A percentile compares a stretch with the other conserved stretches of the same genome.
phyloP scores from a whole-genome alignment of 805 yeast species.

The Kodamaea laetipori region DNA sequence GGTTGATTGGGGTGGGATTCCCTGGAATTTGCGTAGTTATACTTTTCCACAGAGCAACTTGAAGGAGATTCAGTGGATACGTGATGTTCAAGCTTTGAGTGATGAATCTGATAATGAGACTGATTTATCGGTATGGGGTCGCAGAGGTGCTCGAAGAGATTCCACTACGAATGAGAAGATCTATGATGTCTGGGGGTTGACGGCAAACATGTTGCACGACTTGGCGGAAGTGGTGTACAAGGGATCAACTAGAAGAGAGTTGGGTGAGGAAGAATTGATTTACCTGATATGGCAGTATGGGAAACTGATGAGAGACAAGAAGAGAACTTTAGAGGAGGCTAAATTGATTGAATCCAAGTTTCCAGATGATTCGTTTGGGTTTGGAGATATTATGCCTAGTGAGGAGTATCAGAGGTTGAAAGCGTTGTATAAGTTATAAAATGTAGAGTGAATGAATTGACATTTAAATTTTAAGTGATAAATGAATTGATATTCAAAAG shows the following conservation, averaged over 20 bases:
- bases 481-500: no score
- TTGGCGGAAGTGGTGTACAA: slow-evolving; percentile 55
- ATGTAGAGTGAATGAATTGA: no score
- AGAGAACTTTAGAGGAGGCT: slow-evolving; percentile 56
- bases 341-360: slow-evolving; percentile 43
- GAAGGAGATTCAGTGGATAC: slow-evolving; percentile 65
- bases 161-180: slow-evolving; percentile 46
- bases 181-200: slow-evolving; percentile 80
- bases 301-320: slow-evolving; percentile 50
- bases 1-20: slow-evolving; percentile 71
- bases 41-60: slow-evolving; percentile 57
- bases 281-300: slow-evolving; percentile 56
- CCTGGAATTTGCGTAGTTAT: slow-evolving; percentile 65
- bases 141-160: slow-evolving; percentile 40
- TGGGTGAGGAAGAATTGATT: slow-evolving; percentile 70
- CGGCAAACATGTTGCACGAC: slow-evolving; percentile 78
- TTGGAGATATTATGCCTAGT: slow-evolving; percentile 46
- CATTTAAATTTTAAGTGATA: no score
- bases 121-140: slow-evolving; percentile 38
- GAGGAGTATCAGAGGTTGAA: slow-evolving; percentile 46
- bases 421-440: slow-evolving; percentile 36
- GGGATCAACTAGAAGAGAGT: slow-evolving; percentile 20
- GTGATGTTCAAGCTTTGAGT: slow-evolving; percentile 54
- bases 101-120: slow-evolving; percentile 52
- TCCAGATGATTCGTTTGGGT: slow-evolving; percentile 37